Conservation (phyloP, 208 protist genomes). For the Leishmania aethiopica region DNA sequence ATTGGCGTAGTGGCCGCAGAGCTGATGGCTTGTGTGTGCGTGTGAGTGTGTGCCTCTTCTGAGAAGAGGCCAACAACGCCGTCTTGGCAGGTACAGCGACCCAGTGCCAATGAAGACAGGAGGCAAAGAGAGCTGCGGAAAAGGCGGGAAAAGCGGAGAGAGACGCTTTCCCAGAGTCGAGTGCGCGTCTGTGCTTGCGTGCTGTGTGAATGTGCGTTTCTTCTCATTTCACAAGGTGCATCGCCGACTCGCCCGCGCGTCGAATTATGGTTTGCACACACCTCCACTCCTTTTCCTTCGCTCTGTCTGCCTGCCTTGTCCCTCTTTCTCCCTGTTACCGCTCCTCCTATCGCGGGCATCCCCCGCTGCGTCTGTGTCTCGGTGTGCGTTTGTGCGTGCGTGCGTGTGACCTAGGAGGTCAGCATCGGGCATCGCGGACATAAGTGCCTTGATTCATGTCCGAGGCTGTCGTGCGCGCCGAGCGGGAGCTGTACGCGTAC, state of each 20-base stretch:
- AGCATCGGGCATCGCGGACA: not conserved
- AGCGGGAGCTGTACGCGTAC: constrained; percentile 58
- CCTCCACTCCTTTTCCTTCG: not conserved
- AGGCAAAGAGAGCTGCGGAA: not conserved
- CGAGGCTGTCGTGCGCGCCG: constrained; percentile 60
- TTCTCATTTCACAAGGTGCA: not conserved
- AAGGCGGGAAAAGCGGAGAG: not conserved
- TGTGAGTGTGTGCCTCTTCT: not conserved
- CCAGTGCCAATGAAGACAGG: not conserved
- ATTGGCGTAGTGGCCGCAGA: too few species aligned
- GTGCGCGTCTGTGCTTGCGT: not conserved
- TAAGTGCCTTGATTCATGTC: constrained; percentile 49
- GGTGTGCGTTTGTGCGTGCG: not conserved
- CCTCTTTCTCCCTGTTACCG: not conserved
- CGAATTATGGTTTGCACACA: not conserved
- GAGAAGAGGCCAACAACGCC: not conserved
- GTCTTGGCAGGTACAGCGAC: not conserved
- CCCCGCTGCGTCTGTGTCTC: not conserved
- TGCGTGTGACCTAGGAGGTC: not conserved
- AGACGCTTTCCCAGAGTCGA: not conserved
- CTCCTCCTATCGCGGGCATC: not conserved
- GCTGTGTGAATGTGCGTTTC: not conserved
- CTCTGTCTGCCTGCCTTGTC: not conserved
- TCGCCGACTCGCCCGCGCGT: not conserved
- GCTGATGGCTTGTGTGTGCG: not conserved